Percentiles rank a stretch among this genome's conserved stretches.
Conservation (phyloP, 2,329 filamentous ascomycete genomes). For the Basipetospora chlamydospora region DNA sequence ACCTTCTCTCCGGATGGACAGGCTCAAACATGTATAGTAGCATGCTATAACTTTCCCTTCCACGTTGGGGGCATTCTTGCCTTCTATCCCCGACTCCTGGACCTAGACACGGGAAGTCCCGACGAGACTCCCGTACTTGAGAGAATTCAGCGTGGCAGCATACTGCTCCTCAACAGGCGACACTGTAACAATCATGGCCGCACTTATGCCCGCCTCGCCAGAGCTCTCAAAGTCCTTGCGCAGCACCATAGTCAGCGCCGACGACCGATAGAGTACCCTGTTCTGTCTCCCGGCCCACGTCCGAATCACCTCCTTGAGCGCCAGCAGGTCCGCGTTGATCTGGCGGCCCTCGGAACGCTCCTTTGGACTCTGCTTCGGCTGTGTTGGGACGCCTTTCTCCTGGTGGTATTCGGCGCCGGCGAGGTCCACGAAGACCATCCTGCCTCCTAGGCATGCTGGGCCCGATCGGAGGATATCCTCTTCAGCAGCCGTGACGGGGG, state of each 20-base stretch:
- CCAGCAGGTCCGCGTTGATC: constrained; percentile 29
- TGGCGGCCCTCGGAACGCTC: constrained; percentile 25
- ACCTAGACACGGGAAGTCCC: constrained; percentile 10
- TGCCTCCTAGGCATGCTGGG: constrained; percentile 20
- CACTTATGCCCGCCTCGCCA: constrained; percentile 6
- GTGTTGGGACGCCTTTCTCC: constrained; percentile 11
- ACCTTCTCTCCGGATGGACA: too few relatives aligned
- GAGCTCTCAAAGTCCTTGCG: constrained; percentile 19
- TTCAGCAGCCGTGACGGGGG: constrained; percentile 19
- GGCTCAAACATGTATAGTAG: too few relatives aligned
- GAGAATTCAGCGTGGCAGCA: constrained; percentile 24
- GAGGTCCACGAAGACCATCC: constrained; percentile 28
- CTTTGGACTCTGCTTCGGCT: constrained; percentile 17
- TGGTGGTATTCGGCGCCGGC: constrained; percentile 28
- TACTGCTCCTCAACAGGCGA: constrained; percentile 21
- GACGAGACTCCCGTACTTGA: constrained; percentile 27
- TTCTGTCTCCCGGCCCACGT: constrained; percentile 18
- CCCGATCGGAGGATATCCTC: constrained; percentile 12
- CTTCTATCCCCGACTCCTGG: too few relatives aligned
- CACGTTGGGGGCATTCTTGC: too few relatives aligned
- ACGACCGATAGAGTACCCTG: constrained; percentile 25
- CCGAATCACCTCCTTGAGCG: constrained; percentile 30
- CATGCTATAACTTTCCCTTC: too few relatives aligned
- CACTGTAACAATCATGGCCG: constrained; percentile 16
- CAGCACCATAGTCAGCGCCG: constrained; percentile 26